Percentiles rank a stretch among this genome's conserved stretches.
Conservation (phyloP, 1,284 basidiomycete genomes). For the Sparassis latifolia region DNA sequence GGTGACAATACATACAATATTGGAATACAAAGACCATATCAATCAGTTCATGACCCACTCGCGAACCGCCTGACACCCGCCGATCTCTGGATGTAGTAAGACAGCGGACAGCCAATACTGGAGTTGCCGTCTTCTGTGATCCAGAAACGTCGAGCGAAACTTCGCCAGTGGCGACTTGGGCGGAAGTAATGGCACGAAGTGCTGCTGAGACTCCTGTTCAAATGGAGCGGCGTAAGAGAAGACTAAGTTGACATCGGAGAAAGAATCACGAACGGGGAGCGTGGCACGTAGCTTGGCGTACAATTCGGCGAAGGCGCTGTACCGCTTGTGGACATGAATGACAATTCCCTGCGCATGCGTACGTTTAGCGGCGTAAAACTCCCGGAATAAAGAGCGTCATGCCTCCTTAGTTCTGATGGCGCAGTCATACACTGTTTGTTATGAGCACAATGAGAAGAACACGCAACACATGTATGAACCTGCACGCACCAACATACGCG, state of each 20-base stretch:
- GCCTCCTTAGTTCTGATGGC: slow-evolving; percentile 58
- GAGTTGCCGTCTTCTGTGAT: slow-evolving; percentile 56
- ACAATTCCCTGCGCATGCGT: slow-evolving; percentile 39
- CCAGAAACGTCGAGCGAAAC: slow-evolving; percentile 65
- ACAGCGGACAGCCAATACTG: slow-evolving; percentile 65
- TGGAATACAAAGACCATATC: too few species aligned
- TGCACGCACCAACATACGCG: slow-evolving; percentile 50
- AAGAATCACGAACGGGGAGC: slow-evolving; percentile 41
- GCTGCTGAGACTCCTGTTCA: slow-evolving; percentile 34
- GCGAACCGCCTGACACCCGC: slow-evolving; percentile 52
- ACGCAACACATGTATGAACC: background rate
- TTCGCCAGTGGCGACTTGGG: slow-evolving; percentile 65
- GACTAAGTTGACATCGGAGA: background rate
- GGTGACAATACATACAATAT: too few species aligned
- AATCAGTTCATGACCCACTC: slow-evolving; percentile 56
- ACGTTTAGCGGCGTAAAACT: too few species aligned
- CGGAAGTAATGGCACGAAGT: slow-evolving; percentile 55
- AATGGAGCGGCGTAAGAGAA: background rate
- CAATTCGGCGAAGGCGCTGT: slow-evolving; percentile 62
- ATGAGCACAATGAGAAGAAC: background rate
- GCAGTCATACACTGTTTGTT: slow-evolving; percentile 50
- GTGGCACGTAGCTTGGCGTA: slow-evolving; percentile 41
- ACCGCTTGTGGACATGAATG: slow-evolving; percentile 65
- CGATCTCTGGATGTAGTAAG: slow-evolving; percentile 67
- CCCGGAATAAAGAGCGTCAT: background rate